Evolutionary conservation across 352 stramenopile genomes (phyloP), one percentile per base, ranked within the genome.

Genomic region (Globisporangium mamillatum): DNA sequence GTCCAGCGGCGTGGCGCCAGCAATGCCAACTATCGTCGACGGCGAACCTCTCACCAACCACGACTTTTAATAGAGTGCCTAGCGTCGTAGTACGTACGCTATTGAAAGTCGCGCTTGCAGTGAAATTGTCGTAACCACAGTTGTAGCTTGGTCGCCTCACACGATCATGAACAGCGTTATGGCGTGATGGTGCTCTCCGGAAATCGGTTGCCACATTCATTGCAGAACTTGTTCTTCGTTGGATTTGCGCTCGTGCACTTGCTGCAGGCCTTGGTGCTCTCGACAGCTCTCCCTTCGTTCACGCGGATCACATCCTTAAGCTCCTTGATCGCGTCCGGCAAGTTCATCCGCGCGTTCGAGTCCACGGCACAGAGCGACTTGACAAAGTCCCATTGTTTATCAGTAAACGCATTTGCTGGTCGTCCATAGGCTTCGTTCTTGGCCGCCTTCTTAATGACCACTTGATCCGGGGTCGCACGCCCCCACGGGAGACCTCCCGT

Each of bases 381-480:
- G 8, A 77, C 52, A 12, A 77, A 50, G 5, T 64, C 32, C 68
- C 68, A 77, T 32, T 77, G 68, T n/a, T 73, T 63, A 10, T 75
- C 68, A 10, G 16, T 73, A 9, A 75, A 52, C 22, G 50, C 59
- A 18, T 22, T 20, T 4, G 16, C 44, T 1, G 71, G 71, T 22
- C 61, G 61, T 2, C 3, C 32, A 27, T 66, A 68, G 10, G 72
- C 44, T 14, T 58, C 60, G 24, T 60, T 63, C 65, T 46, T 63
- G 7, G 65, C 65, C 12, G 72, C 63, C 2, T 75, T 63, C 34
- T 74, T 48, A 20, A 68, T 62, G 5, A 71, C 62, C 12, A 55
- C 64, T 4, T 53, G 52, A 14, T 75, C 66, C 8, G 65, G 55
- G 41, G 67, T 57, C 27, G 62, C 25, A 48, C 59, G 70, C 12